These are phyloP conservation scores for Lathyrus oleraceus DNA, from an alignment of 306 rosid genomes.

Conservation along the genomic window DNA sequence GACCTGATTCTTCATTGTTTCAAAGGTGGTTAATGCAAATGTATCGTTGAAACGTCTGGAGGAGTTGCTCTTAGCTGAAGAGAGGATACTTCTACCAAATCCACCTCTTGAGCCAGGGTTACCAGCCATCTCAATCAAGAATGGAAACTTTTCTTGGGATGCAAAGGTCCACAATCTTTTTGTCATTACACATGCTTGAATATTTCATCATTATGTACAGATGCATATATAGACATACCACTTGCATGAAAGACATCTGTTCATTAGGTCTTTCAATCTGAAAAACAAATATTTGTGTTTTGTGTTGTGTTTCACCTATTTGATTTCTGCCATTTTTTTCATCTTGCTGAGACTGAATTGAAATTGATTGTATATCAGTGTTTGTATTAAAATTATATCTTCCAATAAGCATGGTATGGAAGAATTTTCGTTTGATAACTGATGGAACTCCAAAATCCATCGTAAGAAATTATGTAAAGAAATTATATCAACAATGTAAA, in stretches of 20 bases:
- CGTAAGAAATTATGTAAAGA: no score
- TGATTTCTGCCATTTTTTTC: constrained; percentile 20
- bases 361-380: constrained; percentile 21
- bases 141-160: constrained; percentile 94
- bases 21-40: constrained; percentile 86
- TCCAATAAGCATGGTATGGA: constrained; percentile 7
- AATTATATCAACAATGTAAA: no score
- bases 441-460: no score
- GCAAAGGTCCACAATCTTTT: constrained; percentile 56
- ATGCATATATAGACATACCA: constrained; percentile 9
- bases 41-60: constrained; percentile 89
- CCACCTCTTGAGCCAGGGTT: constrained; percentile 75
- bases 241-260: constrained; percentile 23
- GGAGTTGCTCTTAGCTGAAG: constrained; percentile 84
- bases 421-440: constrained; percentile 8
- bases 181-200: background rate
- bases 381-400: constrained; percentile 1
- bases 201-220: constrained; percentile 22
- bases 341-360: constrained; percentile 11
- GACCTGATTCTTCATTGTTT: constrained; percentile 35
- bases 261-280: background rate
- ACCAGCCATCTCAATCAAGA: constrained; percentile 81
- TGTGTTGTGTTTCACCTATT: constrained; percentile 24
- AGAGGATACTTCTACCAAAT: constrained; percentile 80
- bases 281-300: constrained; percentile 24